Percentiles rank a stretch among this genome's conserved stretches.
Conservation (phyloP, 176 grass and related monocot genomes). For the Cocos nucifera region DNA sequence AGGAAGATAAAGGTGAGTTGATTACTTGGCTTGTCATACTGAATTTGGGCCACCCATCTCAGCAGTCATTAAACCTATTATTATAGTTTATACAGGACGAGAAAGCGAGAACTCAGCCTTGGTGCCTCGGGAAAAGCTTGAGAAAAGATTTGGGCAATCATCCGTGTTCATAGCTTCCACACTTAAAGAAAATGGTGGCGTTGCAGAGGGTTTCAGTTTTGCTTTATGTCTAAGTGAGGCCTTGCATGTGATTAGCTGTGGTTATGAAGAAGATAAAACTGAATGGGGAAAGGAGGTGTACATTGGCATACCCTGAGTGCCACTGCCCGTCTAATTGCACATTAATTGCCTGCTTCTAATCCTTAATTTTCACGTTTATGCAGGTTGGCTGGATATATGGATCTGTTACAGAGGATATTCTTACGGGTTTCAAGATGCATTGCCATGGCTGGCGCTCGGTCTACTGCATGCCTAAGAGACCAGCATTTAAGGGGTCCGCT, state of each 20-base stretch:
- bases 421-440: slow-evolving; percentile 50
- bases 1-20: slow-evolving; percentile 29
- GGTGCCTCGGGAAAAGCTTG: slow-evolving; percentile 40
- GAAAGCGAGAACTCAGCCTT: slow-evolving; percentile 20
- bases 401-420: slow-evolving; percentile 41
- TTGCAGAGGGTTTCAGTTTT: slow-evolving; percentile 14
- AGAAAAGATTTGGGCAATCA: slow-evolving; percentile 50
- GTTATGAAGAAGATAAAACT: slow-evolving; percentile 45
- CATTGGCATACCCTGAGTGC: neutral
- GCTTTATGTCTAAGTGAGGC: slow-evolving; percentile 25
- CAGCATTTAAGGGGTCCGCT: slow-evolving; percentile 47
- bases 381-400: slow-evolving; percentile 56
- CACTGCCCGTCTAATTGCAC: neutral
- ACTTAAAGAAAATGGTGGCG: slow-evolving; percentile 24
- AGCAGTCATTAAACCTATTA: too few relatives aligned
- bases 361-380: neutral
- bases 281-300: slow-evolving; percentile 51
- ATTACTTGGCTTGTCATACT: neutral
- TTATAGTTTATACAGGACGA: slow-evolving; percentile 14
- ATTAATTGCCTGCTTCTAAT: neutral
- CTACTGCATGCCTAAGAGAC: slow-evolving; percentile 39
- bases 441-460: slow-evolving; percentile 48
- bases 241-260: slow-evolving; percentile 39
- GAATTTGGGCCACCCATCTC: too few relatives aligned
- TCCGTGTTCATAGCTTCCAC: slow-evolving; percentile 40